phyloP scores from a whole-genome alignment of 108 stramenopile species.

The Chaetoceros tenuissimus region DNA sequence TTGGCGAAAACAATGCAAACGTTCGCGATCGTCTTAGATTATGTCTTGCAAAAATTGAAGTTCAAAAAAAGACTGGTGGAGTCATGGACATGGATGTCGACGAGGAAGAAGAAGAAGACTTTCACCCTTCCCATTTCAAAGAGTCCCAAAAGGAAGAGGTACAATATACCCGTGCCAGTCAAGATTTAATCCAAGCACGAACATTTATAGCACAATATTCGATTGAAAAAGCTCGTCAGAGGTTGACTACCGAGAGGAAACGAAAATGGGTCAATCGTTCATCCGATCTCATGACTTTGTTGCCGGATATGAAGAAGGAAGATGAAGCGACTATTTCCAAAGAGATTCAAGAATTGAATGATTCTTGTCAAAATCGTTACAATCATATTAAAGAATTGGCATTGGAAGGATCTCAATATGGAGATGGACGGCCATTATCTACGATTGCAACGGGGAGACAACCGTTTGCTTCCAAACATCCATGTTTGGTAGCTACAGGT shows the following conservation, averaged over 20 bases:
- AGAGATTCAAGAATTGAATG: conserved; percentile 31
- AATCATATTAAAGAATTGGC: conserved; percentile 42
- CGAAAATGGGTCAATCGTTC: conserved; percentile 45
- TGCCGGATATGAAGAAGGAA: conserved; percentile 13
- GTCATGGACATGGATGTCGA: not conserved
- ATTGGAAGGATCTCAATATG: conserved; percentile 80
- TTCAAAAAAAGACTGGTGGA: conserved; percentile 33
- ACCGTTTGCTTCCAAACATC: conserved; percentile 19
- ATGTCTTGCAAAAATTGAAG: conserved; percentile 50
- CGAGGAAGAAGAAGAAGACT: conserved; percentile 19
- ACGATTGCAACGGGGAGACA: conserved; percentile 37
- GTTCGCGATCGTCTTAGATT: conserved; percentile 75
- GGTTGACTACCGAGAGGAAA: conserved; percentile 64
- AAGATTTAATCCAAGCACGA: conserved; percentile 71
- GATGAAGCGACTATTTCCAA: conserved; percentile 27
- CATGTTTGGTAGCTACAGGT: conserved; percentile 72
- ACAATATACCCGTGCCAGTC: conserved; percentile 81
- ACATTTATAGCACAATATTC: conserved; percentile 65
- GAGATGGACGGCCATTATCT: conserved; percentile 61
- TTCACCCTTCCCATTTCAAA: too few relatives aligned
- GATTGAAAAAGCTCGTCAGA: conserved; percentile 41
- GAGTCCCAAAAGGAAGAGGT: conserved; percentile 36
- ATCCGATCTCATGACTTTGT: conserved; percentile 33
- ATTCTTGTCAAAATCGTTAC: conserved; percentile 38
- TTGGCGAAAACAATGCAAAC: conserved; percentile 87